Percentiles rank a stretch among this genome's conserved stretches.
phyloP scores from a whole-genome alignment of 106 monocot genomes.

The Vanilla planifolia region DNA sequence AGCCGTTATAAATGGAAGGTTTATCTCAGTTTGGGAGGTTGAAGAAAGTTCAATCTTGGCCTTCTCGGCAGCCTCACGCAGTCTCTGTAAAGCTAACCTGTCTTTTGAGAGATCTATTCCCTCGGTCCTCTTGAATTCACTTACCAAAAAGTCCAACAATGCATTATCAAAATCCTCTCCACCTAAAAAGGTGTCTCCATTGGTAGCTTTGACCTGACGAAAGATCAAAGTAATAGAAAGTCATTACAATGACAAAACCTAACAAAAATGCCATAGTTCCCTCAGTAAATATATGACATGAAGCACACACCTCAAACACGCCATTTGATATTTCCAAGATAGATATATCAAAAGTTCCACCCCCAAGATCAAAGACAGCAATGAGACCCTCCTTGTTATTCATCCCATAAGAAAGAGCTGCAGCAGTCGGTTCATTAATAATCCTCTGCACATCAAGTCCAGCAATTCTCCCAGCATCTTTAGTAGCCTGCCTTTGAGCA shows the following conservation, averaged over 20 bases:
- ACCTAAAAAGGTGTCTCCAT: conserved; percentile 43
- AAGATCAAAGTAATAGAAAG: not conserved
- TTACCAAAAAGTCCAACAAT: conserved; percentile 28
- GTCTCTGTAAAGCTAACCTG: conserved; percentile 27
- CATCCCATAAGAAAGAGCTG: conserved; percentile 63
- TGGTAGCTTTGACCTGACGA: conserved; percentile 38
- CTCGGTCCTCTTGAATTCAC: conserved; percentile 41
- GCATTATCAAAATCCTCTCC: conserved; percentile 44
- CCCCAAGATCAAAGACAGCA: conserved; percentile 71
- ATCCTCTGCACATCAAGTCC: conserved; percentile 60
- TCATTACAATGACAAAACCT: not conserved
- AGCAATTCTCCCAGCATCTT: conserved; percentile 56
- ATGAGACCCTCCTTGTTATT: conserved; percentile 54
- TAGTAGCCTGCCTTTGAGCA: conserved; percentile 50
- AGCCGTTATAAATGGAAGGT: conserved; percentile 48
- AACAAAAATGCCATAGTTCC: not conserved
- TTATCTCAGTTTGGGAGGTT: conserved; percentile 39
- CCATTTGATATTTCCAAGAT: conserved; percentile 62
- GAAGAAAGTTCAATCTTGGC: conserved; percentile 47
- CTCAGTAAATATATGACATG: not conserved
- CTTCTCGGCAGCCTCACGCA: conserved; percentile 41
- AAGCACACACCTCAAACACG: conserved; percentile 44
- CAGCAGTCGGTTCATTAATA: conserved; percentile 69
- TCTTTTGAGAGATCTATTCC: conserved; percentile 35
- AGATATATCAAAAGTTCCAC: conserved; percentile 72